Evolutionary conservation across 2,329 filamentous ascomycete genomes (phyloP), one percentile per base, ranked within the genome.

Genomic region (Myotisia sp.): DNA sequence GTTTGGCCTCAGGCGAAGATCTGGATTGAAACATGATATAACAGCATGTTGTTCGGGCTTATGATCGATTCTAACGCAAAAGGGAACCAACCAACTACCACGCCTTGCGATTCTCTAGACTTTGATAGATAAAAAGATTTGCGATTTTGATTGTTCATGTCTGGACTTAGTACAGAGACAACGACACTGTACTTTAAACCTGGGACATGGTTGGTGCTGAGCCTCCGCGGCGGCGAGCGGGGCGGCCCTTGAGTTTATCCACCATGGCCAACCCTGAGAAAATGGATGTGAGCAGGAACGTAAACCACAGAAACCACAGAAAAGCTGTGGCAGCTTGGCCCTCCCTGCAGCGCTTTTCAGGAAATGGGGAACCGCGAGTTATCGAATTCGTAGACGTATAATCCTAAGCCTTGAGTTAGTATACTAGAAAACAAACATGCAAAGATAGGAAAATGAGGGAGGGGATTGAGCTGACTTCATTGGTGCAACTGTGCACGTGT

Each of bases 321-420:
- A 70, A 70, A 0, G 65, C 65, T 14, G 51, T 55, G 2, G 60
- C 48, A 4, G 66, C 65, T 46, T 69, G 63, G 6, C 63, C 63
- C 48, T 70, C 65, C 26, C 60, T 62, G 46, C 66, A 70, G 33
- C 63, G 56, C 40, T 60, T 62, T 8, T 42, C 30, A 5, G 35
- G 45, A 29, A 47, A 47, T 16, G 55, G 2, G 1, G 62, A 50
- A 32, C 62, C 60, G 39, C 60, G 58, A 39, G 63, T 64, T 40
- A 67, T 58, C 5, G 57, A 50, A 36, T 68, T 68, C n/a, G 30
- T 37, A n/a, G 31, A 24, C 9, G 56, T 53, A 44, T 64, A 27
- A 2, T 19, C 32, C 32, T 34, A 18, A 18, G 19, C 5, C 9
- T 8, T 19, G 24, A n/a, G 10, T 34, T 31, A 21, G 27, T 16